phyloP scores from a whole-genome alignment of 2,329 filamentous ascomycete genomes.

The Parastagonospora avenae region DNA sequence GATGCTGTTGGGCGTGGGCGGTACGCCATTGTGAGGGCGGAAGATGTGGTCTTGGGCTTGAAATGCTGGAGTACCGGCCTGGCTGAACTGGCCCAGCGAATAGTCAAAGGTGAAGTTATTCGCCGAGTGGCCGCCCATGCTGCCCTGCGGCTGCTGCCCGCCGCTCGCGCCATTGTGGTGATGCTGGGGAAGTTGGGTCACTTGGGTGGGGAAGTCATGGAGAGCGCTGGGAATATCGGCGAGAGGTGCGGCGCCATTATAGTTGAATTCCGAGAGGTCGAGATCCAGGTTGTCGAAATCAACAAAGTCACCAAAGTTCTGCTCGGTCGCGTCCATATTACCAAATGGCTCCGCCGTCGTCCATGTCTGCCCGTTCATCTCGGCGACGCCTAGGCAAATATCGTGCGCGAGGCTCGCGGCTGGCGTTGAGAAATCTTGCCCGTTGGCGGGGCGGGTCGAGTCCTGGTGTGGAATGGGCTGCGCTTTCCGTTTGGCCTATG shows the following conservation, averaged over 20 bases:
- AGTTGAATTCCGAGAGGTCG: conserved; percentile 37
- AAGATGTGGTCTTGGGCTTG: conserved; percentile 51
- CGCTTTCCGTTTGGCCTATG: not conserved
- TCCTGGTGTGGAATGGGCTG: not conserved
- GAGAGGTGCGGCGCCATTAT: conserved; percentile 38
- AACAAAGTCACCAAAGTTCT: conserved; percentile 50
- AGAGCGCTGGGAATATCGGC: conserved; percentile 40
- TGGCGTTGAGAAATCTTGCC: not conserved
- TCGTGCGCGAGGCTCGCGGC: conserved; percentile 8
- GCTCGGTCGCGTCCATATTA: conserved; percentile 47
- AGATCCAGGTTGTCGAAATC: conserved; percentile 49
- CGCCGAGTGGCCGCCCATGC: conserved; percentile 3
- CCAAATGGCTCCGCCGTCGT: conserved; percentile 48
- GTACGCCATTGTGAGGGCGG: conserved; percentile 66
- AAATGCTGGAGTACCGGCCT: conserved; percentile 46
- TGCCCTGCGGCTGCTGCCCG: conserved; percentile 18
- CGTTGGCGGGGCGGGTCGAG: not conserved
- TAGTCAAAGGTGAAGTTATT: conserved; percentile 42
- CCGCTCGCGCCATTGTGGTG: conserved; percentile 26
- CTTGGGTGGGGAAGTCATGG: conserved; percentile 34
- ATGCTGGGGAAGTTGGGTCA: conserved; percentile 23
- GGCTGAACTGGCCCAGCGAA: conserved; percentile 35
- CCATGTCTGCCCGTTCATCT: conserved; percentile 49
- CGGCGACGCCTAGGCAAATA: conserved; percentile 14
- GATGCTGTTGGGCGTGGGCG: conserved; percentile 80